Percentiles rank a stretch among this genome's conserved stretches.
phyloP scores from a whole-genome alignment of 306 rosid genomes.

The Cicer chorassanicum region DNA sequence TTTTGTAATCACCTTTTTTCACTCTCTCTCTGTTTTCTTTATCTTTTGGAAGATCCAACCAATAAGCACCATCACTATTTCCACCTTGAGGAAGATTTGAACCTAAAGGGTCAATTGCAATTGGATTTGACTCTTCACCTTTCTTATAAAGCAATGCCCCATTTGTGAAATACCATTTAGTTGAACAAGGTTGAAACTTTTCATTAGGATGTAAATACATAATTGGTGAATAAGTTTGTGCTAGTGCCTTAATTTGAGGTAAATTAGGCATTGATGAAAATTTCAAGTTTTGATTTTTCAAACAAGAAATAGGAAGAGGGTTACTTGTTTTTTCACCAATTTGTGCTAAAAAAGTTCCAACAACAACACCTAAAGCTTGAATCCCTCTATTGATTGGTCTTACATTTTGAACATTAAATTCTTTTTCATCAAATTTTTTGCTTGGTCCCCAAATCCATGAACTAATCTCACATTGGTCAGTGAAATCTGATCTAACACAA shows the following conservation, averaged over 20 bases:
- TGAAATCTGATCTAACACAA: constrained; percentile 49
- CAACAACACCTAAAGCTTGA: constrained; percentile 44
- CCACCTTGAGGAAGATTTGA: constrained; percentile 51
- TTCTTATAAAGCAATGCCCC: constrained; percentile 48
- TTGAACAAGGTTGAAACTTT: constrained; percentile 42
- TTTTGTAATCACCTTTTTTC: constrained; percentile 44
- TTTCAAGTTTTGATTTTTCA: constrained; percentile 34
- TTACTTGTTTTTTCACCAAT: constrained; percentile 26
- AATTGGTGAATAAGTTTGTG: constrained; percentile 42
- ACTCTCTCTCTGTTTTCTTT: constrained; percentile 41
- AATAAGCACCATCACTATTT: constrained; percentile 43
- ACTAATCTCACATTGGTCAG: constrained; percentile 37
- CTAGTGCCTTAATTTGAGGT: constrained; percentile 39
- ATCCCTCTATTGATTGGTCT: constrained; percentile 49
- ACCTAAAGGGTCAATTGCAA: constrained; percentile 35
- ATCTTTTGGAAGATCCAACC: constrained; percentile 47
- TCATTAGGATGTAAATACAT: constrained; percentile 48
- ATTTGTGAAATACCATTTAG: constrained; percentile 45
- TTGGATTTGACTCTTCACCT: constrained; percentile 45
- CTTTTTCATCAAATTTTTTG: constrained; percentile 41
- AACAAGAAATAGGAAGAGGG: constrained; percentile 45
- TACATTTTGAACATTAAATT: constrained; percentile 38
- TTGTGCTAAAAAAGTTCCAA: constrained; percentile 46
- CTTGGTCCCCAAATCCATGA: constrained; percentile 52
- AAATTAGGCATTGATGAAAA: constrained; percentile 45